These are phyloP conservation scores for Canna indica DNA, from an alignment of 176 grass and related monocot species.

Conservation along the genomic window DNA sequence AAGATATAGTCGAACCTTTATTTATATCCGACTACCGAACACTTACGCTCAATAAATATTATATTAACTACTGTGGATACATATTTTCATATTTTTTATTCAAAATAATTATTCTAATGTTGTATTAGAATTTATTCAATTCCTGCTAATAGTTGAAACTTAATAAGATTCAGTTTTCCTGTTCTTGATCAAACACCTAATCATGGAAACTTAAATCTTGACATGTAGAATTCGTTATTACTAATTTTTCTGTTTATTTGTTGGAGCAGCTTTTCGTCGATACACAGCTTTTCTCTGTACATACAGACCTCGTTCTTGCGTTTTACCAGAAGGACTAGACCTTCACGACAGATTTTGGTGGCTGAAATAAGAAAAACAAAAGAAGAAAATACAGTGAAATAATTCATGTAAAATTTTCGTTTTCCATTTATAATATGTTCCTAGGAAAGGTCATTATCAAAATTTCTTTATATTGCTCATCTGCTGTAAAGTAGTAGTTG, in stretches of 20 bases:
- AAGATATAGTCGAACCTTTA: too few species aligned
- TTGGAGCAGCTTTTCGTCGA: slow-evolving; percentile 75
- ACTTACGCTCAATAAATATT: too few species aligned
- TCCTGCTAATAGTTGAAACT: too few species aligned
- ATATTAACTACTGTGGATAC: too few species aligned
- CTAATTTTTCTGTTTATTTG: background rate
- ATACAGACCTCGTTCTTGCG: slow-evolving; percentile 95
- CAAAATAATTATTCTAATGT: too few species aligned
- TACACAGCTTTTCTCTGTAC: slow-evolving; percentile 95
- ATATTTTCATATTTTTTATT: too few species aligned
- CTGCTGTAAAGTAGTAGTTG: background rate
- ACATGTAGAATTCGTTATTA: too few species aligned
- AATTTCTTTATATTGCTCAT: background rate
- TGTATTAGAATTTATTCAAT: background rate
- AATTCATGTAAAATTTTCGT: background rate
- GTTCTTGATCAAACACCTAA: too few species aligned
- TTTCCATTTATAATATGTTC: background rate
- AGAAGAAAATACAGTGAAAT: background rate
- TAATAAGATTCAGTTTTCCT: too few species aligned
- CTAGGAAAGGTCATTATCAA: background rate
- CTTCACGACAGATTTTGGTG: slow-evolving; percentile 19
- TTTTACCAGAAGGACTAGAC: slow-evolving; percentile 98
- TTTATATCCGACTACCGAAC: too few species aligned
- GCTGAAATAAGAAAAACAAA: background rate
- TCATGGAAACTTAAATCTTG: too few species aligned